phyloP scores from a whole-genome alignment of 2,329 filamentous ascomycete genomes.

The Sporothrix mexicana region DNA sequence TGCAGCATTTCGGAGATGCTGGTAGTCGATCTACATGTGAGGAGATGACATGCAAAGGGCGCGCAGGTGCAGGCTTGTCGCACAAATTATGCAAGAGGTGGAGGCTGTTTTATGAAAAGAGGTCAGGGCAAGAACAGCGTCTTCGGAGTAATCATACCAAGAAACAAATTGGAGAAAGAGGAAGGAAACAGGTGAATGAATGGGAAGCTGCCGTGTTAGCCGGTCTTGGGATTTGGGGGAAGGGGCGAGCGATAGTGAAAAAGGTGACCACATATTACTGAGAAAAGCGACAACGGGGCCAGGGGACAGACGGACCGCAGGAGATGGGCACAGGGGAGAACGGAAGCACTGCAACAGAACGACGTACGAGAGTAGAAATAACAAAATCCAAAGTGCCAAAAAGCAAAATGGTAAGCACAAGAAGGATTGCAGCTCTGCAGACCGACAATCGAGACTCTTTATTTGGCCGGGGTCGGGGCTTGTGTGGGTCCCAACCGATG shows the following conservation, averaged over 20 bases:
- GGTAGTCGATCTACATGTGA: neutral
- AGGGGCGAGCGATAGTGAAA: neutral
- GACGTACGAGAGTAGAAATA: neutral
- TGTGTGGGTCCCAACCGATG: neutral
- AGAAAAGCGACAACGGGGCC: neutral
- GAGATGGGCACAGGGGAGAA: neutral
- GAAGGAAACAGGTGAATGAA: neutral
- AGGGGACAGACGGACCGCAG: neutral
- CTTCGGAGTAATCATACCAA: neutral
- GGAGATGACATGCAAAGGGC: neutral
- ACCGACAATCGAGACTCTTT: neutral
- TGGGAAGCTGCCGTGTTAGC: conserved; percentile 27
- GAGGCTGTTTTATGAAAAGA: no score
- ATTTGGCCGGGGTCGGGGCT: neutral
- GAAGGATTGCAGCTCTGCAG: neutral
- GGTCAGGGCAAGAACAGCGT: neutral
- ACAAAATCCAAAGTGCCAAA: neutral
- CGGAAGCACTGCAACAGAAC: conserved; percentile 3
- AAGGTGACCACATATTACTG: neutral
- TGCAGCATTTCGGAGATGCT: neutral
- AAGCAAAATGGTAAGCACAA: neutral
- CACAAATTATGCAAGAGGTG: neutral
- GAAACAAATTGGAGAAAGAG: conserved; percentile 12
- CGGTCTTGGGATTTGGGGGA: neutral
- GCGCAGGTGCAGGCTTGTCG: neutral